Evolutionary conservation across 1,284 basidiomycete species (phyloP).

Genomic region (Lentinula novae-zelandiae): DNA sequence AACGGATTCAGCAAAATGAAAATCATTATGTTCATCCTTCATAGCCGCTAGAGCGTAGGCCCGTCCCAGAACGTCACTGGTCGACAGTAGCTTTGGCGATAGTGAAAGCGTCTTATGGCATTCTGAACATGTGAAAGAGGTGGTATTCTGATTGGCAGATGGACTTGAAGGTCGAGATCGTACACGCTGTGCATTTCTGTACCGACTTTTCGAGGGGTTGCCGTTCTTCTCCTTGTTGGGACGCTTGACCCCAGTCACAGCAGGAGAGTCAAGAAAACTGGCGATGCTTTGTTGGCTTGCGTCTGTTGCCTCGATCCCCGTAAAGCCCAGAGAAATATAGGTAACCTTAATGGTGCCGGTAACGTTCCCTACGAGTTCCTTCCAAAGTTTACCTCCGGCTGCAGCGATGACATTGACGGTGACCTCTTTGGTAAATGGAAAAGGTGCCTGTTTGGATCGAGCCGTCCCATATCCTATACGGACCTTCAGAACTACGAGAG

Average conservation of each 20-base stretch:
- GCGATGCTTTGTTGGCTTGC: conserved; percentile 85
- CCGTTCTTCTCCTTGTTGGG: conserved; percentile 24
- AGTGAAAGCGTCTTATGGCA: conserved; percentile 46
- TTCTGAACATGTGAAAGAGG: conserved; percentile 48
- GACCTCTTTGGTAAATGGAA: conserved; percentile 76
- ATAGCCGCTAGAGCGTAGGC: conserved; percentile 42
- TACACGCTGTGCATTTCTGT: neutral
- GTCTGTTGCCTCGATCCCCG: conserved; percentile 79
- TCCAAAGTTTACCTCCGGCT: conserved; percentile 85
- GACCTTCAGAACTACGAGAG: conserved; percentile 3
- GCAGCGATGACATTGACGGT: conserved; percentile 75
- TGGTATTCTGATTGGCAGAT: neutral
- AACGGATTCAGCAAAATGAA: conserved; percentile 80
- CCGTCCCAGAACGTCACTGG: conserved; percentile 21
- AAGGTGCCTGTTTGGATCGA: conserved; percentile 77
- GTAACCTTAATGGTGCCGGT: conserved; percentile 62
- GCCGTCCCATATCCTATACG: conserved; percentile 59
- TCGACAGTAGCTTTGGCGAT: conserved; percentile 21
- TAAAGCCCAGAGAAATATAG: conserved; percentile 76
- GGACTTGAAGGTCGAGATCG: neutral
- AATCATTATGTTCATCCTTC: conserved; percentile 79
- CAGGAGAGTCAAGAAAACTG: conserved; percentile 61
- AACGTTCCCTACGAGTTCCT: conserved; percentile 66
- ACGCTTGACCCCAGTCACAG: conserved; percentile 24
- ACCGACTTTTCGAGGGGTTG: neutral